A percentile compares a stretch with the other conserved stretches of the same genome.
Conservation (phyloP, 2,329 filamentous ascomycete species). For the Talaromyces atroroseus region DNA sequence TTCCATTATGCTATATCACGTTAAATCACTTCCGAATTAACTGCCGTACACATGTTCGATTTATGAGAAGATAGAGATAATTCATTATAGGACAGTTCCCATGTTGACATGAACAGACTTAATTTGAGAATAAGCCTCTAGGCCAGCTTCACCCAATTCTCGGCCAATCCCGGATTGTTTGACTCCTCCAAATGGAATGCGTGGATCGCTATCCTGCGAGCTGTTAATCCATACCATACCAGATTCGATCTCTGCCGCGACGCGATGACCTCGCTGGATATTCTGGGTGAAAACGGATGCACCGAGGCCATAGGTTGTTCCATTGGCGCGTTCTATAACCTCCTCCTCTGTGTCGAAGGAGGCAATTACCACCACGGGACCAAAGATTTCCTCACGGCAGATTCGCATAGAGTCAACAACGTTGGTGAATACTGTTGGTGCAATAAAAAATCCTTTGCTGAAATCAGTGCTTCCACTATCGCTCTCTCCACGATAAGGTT, state of each 20-base stretch:
- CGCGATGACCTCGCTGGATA: constrained; percentile 37
- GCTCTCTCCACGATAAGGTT: constrained; percentile 25
- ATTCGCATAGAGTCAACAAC: constrained; percentile 34
- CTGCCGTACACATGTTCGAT: neutral
- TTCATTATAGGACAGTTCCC: constrained; percentile 26
- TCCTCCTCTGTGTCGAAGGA: constrained; percentile 38
- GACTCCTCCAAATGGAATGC: constrained; percentile 40
- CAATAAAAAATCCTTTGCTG: constrained; percentile 37
- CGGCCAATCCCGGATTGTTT: constrained; percentile 48
- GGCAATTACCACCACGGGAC: constrained; percentile 38
- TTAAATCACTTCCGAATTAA: neutral
- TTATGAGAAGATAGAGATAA: neutral
- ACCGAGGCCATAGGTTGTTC: constrained; percentile 39
- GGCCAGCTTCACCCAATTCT: constrained; percentile 40
- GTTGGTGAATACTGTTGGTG: constrained; percentile 35
- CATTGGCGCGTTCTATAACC: constrained; percentile 34
- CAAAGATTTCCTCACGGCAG: constrained; percentile 40
- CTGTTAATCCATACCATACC: constrained; percentile 46
- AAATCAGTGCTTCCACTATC: constrained; percentile 29
- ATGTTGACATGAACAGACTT: constrained; percentile 40
- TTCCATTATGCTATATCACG: neutral
- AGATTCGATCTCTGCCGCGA: constrained; percentile 39
- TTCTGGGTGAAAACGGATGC: constrained; percentile 40
- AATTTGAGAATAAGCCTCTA: constrained; percentile 36
- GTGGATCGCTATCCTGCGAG: constrained; percentile 37